Evolutionary conservation across 2,329 filamentous ascomycete species (phyloP), one percentile per base, ranked within the genome.

Genomic region (Dichotomopilus funicola): DNA sequence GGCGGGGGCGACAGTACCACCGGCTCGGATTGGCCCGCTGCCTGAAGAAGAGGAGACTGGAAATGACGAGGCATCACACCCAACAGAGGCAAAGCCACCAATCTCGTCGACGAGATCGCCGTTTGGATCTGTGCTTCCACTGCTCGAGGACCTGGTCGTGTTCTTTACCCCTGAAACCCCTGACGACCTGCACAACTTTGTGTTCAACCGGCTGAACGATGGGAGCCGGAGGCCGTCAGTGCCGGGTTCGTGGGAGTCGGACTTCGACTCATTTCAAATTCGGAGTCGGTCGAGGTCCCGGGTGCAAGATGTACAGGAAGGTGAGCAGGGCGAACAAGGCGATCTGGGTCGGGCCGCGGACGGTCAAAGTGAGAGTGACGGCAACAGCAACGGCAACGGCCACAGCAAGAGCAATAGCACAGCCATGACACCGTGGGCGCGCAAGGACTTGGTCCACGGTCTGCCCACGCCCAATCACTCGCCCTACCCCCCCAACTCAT

Each of bases 121-220:
- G 0, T 73, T 74, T 41, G 68, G 73, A 37, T 70, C 77, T 1
- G 72, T 82, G 0, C 70, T 86, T 27, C 75, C 78, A 0, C 67
- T 81, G 43, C 62, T 72, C 0, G 83, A 86, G 62, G 78, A 86
- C 58, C 64, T 84, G 1, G 72, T 84, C 2, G 71, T 86, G 31
- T 72, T 79, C 46, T 75, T 85, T 54, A 76, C 74, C 11, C 72
- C 75, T 7, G 73, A 74, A 1, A 65, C 68, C 1, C 64, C 66
- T 0, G 72, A 79, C 56, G 57, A 65, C 1, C 63, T 77, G 0
- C 66, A 84, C 1, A 74, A 77, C 27, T 71, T 71, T 1, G 72
- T 78, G 12, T 69, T 83, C 36, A 67, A 70, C 34, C 73, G 75
- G 1, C 78, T 81, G 59, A 72, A 70, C 55, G 66, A 71, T 19